phyloP scores from a whole-genome alignment of 192 early-diverging fungal genomes.

The Cetraspora pellucida region DNA sequence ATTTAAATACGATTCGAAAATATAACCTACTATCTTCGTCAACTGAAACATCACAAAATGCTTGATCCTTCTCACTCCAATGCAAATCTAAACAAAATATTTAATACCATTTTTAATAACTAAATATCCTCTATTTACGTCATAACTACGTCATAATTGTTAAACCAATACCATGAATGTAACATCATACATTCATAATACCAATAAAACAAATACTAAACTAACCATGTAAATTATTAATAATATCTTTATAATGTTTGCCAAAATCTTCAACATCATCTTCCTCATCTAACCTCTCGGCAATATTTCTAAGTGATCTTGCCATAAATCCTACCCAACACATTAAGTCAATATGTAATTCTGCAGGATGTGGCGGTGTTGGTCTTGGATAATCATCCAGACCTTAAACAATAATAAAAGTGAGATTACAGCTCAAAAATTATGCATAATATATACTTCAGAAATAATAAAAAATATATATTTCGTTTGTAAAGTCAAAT shows the following conservation, averaged over 20 bases:
- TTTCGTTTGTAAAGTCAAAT: too few relatives aligned
- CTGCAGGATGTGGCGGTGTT: constrained; percentile 65
- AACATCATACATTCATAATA: constrained; percentile 5
- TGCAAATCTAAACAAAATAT: constrained; percentile 54
- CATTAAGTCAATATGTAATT: constrained; percentile 78
- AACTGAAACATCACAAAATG: constrained; percentile 67
- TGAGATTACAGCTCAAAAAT: not conserved
- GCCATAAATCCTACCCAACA: constrained; percentile 76
- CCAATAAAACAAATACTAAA: constrained; percentile 54
- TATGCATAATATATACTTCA: not conserved
- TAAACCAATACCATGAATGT: too few relatives aligned
- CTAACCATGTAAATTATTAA: constrained; percentile 58
- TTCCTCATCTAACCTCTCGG: constrained; percentile 54
- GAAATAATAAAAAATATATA: not conserved
- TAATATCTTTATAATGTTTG: constrained; percentile 55
- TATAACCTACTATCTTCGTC: constrained; percentile 50
- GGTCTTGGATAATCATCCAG: constrained; percentile 95
- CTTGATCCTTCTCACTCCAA: constrained; percentile 64
- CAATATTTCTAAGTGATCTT: constrained; percentile 60
- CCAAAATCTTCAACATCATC: constrained; percentile 62
- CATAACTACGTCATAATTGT: too few relatives aligned
- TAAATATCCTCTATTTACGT: too few relatives aligned
- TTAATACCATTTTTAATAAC: not conserved
- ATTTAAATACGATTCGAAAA: not conserved
- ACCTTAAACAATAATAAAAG: constrained; percentile 42